Percentiles rank a stretch among this genome's conserved stretches.
Conservation (phyloP, 805 yeast species). For the Cyberlindnera maritima region DNA sequence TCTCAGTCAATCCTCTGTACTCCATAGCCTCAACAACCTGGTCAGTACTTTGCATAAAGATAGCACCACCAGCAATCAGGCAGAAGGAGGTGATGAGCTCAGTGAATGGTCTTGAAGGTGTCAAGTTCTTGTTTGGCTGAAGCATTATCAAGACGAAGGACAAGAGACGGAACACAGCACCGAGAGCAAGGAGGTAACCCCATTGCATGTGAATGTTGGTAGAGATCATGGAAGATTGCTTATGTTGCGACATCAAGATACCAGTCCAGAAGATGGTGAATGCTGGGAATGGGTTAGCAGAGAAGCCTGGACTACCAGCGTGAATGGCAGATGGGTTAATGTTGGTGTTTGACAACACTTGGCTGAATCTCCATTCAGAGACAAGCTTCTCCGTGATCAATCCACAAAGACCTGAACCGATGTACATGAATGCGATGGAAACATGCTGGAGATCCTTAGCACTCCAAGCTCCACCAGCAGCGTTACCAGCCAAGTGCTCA, state of each 20-base stretch:
- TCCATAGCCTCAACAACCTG: conserved; percentile 80
- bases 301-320: conserved; percentile 65
- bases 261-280: conserved; percentile 97
- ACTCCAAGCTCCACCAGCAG: conserved; percentile 81
- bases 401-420: conserved; percentile 94
- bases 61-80: conserved; percentile 81
- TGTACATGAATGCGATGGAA: conserved; percentile 85
- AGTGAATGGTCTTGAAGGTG: conserved; percentile 77
- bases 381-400: conserved; percentile 71
- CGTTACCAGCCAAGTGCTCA: conserved; percentile 79
- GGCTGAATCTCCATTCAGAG: conserved; percentile 54
- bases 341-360: conserved; percentile 32
- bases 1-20: conserved; percentile 76
- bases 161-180: conserved; percentile 69
- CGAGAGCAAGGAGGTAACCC: conserved; percentile 85
- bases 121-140: conserved; percentile 34
- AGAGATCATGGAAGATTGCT: conserved; percentile 75
- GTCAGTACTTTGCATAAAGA: conserved; percentile 90
- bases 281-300: conserved; percentile 94
- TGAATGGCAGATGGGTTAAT: conserved; percentile 28
- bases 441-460: conserved; percentile 89
- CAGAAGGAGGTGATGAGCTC: conserved; percentile 80
- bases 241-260: conserved; percentile 89
- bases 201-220: conserved; percentile 86
- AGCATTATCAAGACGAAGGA: conserved; percentile 59